These are phyloP conservation scores for Diaporthe batatas DNA, from an alignment of 2,329 filamentous ascomycete species.

Conservation along the genomic window DNA sequence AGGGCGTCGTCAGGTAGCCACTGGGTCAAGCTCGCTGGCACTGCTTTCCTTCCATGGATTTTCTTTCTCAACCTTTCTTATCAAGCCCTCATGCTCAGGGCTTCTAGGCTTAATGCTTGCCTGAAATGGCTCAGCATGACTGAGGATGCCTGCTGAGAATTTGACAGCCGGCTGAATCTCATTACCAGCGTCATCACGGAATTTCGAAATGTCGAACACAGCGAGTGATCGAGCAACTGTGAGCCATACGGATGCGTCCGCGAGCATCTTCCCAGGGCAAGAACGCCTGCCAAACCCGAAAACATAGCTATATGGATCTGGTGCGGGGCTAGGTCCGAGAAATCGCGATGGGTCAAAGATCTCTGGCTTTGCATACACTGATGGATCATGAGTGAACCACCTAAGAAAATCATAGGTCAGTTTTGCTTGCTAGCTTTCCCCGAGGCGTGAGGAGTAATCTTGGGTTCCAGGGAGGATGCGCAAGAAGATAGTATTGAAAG, in stretches of 20 bases:
- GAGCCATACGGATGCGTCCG: conserved; percentile 41
- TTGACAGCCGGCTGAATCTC: conserved; percentile 47
- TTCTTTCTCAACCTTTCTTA: conserved; percentile 44
- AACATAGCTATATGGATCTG: conserved; percentile 33
- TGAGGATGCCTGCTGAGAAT: conserved; percentile 45
- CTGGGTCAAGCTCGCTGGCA: conserved; percentile 21
- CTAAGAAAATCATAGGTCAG: conserved; percentile 39
- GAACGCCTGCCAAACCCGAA: conserved; percentile 43
- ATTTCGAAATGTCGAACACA: conserved; percentile 57
- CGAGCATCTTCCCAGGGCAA: conserved; percentile 41
- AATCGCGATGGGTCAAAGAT: conserved; percentile 43
- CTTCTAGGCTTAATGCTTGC: conserved; percentile 46
- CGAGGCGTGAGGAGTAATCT: too few relatives aligned
- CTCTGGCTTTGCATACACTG: conserved; percentile 36
- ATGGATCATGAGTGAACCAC: conserved; percentile 44
- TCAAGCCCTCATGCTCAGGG: conserved; percentile 46
- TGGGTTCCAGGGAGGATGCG: background rate
- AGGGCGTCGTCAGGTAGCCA: background rate
- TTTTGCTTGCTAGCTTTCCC: background rate
- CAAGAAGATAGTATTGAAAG: background rate
- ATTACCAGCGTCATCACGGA: conserved; percentile 52
- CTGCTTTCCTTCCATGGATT: conserved; percentile 45
- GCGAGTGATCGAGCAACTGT: conserved; percentile 54
- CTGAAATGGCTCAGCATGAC: conserved; percentile 46
- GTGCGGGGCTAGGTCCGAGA: conserved; percentile 35